phyloP scores from a whole-genome alignment of 768 basidiomycete genomes.

The Thelephora ganbajun region DNA sequence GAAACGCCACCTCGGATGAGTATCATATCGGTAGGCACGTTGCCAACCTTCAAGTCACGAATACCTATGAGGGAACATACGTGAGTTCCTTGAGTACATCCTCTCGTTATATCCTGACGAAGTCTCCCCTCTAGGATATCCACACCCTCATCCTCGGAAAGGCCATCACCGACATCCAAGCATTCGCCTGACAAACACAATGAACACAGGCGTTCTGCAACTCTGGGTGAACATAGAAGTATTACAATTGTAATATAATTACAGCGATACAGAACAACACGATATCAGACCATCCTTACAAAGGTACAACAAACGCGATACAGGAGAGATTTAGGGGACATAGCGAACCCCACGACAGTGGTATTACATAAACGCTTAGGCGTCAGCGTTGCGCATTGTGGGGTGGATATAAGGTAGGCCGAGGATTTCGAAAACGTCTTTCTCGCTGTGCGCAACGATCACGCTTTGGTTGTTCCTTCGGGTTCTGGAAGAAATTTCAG shows the following conservation, averaged over 20 bases:
- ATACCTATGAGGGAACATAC: conserved; percentile 87
- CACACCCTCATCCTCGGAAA: conserved; percentile 90
- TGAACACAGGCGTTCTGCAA: conserved; percentile 21
- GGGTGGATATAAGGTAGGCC: conserved; percentile 64
- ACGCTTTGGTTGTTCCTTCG: conserved; percentile 48
- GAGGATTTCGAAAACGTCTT: conserved; percentile 58
- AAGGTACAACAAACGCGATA: not conserved
- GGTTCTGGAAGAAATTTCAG: conserved; percentile 25
- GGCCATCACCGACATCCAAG: conserved; percentile 79
- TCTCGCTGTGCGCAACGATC: conserved; percentile 48
- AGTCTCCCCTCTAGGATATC: conserved; percentile 42
- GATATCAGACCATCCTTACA: not conserved
- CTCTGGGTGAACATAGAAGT: not conserved
- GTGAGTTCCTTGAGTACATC: conserved; percentile 20
- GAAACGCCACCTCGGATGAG: conserved; percentile 91
- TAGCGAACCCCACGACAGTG: not conserved
- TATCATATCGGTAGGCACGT: conserved; percentile 94
- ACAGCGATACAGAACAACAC: too few relatives aligned
- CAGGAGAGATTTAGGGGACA: not conserved
- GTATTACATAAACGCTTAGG: conserved; percentile 17
- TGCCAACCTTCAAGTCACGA: conserved; percentile 89
- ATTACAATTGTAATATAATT: not conserved
- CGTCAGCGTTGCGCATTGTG: conserved; percentile 56
- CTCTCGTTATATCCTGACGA: conserved; percentile 3
- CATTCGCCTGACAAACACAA: conserved; percentile 45